Percentiles rank a stretch among this genome's conserved stretches.
Evolutionary conservation across 805 yeast species (phyloP).

Genomic region (Candida chauliodis): DNA sequence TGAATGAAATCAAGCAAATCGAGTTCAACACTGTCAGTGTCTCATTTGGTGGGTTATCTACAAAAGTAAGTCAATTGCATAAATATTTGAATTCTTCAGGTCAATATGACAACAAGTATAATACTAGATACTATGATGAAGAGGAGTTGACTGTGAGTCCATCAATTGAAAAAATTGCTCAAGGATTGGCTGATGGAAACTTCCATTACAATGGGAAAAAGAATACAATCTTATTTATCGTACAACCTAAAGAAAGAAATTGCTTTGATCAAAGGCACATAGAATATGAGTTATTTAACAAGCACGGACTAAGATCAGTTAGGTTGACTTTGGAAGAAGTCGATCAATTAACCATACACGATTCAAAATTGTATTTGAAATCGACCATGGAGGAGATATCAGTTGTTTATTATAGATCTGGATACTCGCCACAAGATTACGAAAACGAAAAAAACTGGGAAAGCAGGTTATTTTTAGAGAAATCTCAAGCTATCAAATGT

Average conservation of each 20-base stretch:
- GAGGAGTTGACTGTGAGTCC: constrained; percentile 63
- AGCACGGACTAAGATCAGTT: constrained; percentile 55
- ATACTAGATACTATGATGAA: constrained; percentile 41
- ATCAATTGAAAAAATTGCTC: constrained; percentile 59
- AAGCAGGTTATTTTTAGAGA: constrained; percentile 69
- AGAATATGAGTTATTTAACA: constrained; percentile 63
- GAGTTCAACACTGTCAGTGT: constrained; percentile 96
- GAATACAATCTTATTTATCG: constrained; percentile 60
- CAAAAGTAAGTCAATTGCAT: constrained; percentile 78
- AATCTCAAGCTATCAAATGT: constrained; percentile 79
- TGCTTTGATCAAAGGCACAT: constrained; percentile 86
- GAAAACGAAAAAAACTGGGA: constrained; percentile 67
- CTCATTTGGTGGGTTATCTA: constrained; percentile 87
- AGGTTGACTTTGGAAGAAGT: constrained; percentile 69
- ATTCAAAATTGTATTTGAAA: constrained; percentile 49
- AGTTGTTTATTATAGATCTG: constrained; percentile 86
- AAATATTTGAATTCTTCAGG: constrained; percentile 58
- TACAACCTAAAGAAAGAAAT: constrained; percentile 83
- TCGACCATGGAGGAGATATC: constrained; percentile 69
- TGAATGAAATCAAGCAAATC: constrained; percentile 70
- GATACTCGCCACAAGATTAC: constrained; percentile 84
- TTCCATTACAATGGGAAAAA: constrained; percentile 43
- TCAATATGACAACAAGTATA: constrained; percentile 44
- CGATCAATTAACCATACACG: constrained; percentile 38
- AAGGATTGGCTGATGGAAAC: constrained; percentile 68